Base-by-base conservation (phyloP, 73 alveolate genomes). In the Paraurostyla sp. region DNA sequence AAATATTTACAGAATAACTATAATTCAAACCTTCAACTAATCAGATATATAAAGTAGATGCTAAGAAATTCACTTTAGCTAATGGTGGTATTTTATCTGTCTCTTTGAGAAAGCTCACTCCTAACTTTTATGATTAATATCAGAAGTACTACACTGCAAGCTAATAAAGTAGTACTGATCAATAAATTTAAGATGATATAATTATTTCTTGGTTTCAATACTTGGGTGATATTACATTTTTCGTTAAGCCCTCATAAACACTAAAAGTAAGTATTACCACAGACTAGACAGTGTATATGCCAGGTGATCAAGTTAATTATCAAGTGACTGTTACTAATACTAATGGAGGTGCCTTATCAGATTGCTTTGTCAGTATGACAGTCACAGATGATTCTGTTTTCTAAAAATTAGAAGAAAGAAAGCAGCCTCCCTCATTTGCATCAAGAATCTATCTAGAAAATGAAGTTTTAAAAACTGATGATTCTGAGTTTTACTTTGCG, bases 331-430 rank as follows among this genome's bases (percentile, higher is more conserved):
- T 35, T 43, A 16, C 65, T 16, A 9, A 36, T 4, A 43, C 65
- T 11, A 42, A 42, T 23, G 16, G 40, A 69, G 65, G 11, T 7
- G 41, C 33, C 4, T 6, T 3, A 9, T 6, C 38, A 7, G 29
- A 69, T 7, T 3, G 9, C 42, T 43, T 16, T 69, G 85, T 69
- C n/a, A 69, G 45, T 23, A 4, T 42, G 25, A 43, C 40, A 3
- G 85, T 43, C 7, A 69, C 65, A 9, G 85, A 69, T 38, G 85
- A 69, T 23, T 69, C 85, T 9, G 85, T 69, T 11, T 69, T 69
- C 69, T 3, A n/a, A 7, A 69, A 69, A 36, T 22, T 69, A 9
- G 85, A 69, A 15, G 62, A 69, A 2, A 69, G 62, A 40, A 40
- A 69, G 29, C 65, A 33, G 58, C 85, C 85, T 16, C 68, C 85